phyloP scores from a whole-genome alignment of 192 early-diverging fungal species.

The Coemansia brasiliensis region DNA sequence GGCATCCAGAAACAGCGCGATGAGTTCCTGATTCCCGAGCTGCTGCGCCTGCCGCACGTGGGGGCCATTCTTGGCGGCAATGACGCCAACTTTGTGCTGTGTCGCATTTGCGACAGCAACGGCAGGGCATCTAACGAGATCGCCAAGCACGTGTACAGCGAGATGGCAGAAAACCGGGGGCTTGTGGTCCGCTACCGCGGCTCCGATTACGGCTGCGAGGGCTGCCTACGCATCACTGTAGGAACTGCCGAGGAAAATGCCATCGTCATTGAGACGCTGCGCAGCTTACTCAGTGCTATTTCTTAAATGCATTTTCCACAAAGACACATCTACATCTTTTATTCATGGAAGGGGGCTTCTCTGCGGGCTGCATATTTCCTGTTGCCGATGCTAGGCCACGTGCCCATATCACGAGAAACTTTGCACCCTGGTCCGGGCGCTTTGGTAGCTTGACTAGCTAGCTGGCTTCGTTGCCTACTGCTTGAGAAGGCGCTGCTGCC shows the following conservation, averaged over 20 bases:
- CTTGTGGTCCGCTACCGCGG: slow-evolving; percentile 96
- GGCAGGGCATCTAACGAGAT: slow-evolving; percentile 68
- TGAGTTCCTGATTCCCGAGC: slow-evolving; percentile 59
- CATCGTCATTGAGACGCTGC: slow-evolving; percentile 58
- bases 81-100: slow-evolving; percentile 95
- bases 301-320: slow-evolving; percentile 1
- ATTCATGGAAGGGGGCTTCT: background rate
- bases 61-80: slow-evolving; percentile 81
- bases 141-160: slow-evolving; percentile 75
- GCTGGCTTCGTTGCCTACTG: too few species aligned
- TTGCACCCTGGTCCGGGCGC: too few species aligned
- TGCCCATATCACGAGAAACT: slow-evolving; percentile 6
- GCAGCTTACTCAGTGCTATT: slow-evolving; percentile 27
- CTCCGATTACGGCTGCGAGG: slow-evolving; percentile 86
- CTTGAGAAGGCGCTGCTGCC: too few species aligned
- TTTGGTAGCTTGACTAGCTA: too few species aligned
- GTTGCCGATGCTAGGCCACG: slow-evolving; percentile 8
- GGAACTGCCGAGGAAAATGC: slow-evolving; percentile 85
- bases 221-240: slow-evolving; percentile 92
- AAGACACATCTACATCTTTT: too few species aligned
- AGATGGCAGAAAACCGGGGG: slow-evolving; percentile 79
- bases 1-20: slow-evolving; percentile 67
- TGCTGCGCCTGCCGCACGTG: slow-evolving; percentile 65
- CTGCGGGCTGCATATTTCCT: slow-evolving; percentile 1
- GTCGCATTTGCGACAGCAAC: slow-evolving; percentile 68